Evolutionary conservation across 495 filamentous ascomycete genomes (phyloP), one percentile per base, ranked within the genome.

Genomic region (Astrocystis sublimbata): DNA sequence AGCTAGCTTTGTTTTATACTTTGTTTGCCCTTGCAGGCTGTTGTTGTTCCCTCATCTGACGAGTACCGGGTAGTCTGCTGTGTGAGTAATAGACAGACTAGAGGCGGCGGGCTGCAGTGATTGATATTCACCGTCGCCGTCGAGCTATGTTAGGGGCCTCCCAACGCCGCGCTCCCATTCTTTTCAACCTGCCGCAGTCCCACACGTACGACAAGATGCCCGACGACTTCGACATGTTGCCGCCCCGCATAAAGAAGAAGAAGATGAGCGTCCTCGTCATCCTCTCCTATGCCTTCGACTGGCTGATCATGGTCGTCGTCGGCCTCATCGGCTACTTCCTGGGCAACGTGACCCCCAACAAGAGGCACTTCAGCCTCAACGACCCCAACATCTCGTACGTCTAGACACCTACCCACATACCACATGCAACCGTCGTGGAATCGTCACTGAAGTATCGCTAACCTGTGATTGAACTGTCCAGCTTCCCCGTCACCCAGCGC

Each of bases 401-500:
- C 3, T 15, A n/a, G n/a, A n/a, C n/a, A n/a, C n/a, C n/a, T n/a
- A n/a, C n/a, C n/a, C n/a, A n/a, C n/a, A n/a, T n/a, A n/a, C n/a
- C n/a, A n/a, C 47, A n/a, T 43, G 43, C 26, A 1, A 2, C 24
- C 13, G 58, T 62, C 45, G n/a, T n/a, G 15, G 9, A 15, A 31
- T 59, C 43, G 13, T n/a, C n/a, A n/a, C 17, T n/a, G 36, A 21
- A 9, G 21, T 35, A n/a, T 23, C 33, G 31, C 31, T 50, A 13
- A 35, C n/a, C n/a, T n/a, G n/a, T 23, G 26, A 67, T 71, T 75
- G 26, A 76, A 83, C 40, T 78, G 84, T 63, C 82, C 53, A 82
- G 79, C 30, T 96, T 92, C 61, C 91, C 91, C 10, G 92, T 84
- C 65, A 88, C 89, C 60, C 81, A 78, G 1, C 78, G 90, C 24